A percentile compares a stretch with the other conserved stretches of the same genome.
Evolutionary conservation across 371 early-diverging fungal species (phyloP).

Genomic region (Homolaphlyctis polyrhiza): DNA sequence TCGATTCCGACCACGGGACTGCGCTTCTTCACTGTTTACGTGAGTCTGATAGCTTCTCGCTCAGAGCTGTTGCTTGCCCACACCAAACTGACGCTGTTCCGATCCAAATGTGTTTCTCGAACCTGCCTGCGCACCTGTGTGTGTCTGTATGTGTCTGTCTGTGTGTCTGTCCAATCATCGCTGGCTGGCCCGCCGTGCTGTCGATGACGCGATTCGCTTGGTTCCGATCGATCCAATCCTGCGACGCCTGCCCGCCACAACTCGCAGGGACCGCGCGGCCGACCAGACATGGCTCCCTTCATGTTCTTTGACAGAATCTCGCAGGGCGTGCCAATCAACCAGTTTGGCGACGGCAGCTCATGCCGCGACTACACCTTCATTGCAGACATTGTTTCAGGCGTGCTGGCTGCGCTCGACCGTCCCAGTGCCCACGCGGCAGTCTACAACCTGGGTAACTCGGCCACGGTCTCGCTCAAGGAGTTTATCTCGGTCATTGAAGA

Average conservation of each 20-base stretch:
- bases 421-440: slow-evolving; percentile 8
- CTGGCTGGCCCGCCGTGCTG: background rate
- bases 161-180: background rate
- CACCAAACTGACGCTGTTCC: background rate
- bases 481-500: slow-evolving; percentile 16
- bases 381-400: slow-evolving; percentile 21
- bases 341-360: slow-evolving; percentile 21
- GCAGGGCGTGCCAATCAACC: slow-evolving; percentile 11
- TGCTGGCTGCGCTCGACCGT: slow-evolving; percentile 12
- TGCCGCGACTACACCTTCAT: slow-evolving; percentile 26
- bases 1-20: slow-evolving; percentile 13
- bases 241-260: background rate
- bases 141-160: background rate
- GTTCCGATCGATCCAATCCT: too few relatives aligned
- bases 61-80: background rate
- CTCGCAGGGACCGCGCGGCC: slow-evolving; percentile 13
- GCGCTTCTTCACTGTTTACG: slow-evolving; percentile 26
- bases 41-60: background rate
- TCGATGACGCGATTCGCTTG: background rate
- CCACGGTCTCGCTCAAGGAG: slow-evolving; percentile 13
- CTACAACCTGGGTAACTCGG: slow-evolving; percentile 23
- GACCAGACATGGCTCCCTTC: slow-evolving; percentile 21
- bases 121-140: background rate
- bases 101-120: background rate
- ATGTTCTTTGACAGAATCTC: slow-evolving; percentile 13